A percentile compares a stretch with the other conserved stretches of the same genome.
phyloP scores from a whole-genome alignment of 78 protist genomes.

The Ministeria vibrans region DNA sequence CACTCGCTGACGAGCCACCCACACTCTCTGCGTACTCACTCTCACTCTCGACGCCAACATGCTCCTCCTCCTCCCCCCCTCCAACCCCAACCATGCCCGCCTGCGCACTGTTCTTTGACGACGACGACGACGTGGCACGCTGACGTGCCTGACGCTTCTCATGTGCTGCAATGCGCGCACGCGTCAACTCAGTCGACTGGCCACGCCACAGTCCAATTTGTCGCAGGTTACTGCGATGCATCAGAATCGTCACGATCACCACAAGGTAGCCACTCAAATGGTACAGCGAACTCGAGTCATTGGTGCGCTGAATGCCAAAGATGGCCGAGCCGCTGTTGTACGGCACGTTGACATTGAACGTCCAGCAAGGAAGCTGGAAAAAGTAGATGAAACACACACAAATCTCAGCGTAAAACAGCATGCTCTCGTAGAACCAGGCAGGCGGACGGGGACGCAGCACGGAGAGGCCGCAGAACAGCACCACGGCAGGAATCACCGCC shows the following conservation, averaged over 20 bases:
- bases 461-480: background rate
- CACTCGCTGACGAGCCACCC: no score
- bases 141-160: no score
- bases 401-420: constrained; percentile 2
- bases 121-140: no score
- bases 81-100: no score
- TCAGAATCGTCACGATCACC: background rate
- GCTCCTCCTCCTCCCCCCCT: no score
- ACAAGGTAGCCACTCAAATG: background rate
- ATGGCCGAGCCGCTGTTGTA: background rate
- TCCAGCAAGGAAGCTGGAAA: background rate
- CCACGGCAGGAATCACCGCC: background rate
- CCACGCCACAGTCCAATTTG: background rate
- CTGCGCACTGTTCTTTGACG: no score
- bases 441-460: background rate
- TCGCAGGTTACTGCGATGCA: background rate
- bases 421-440: background rate
- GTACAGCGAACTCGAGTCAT: background rate
- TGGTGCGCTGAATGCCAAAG: background rate
- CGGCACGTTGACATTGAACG: background rate
- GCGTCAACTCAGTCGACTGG: no score
- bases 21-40: no score
- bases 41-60: no score
- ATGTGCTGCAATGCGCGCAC: background rate
- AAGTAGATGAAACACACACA: background rate